A percentile compares a stretch with the other conserved stretches of the same genome.
Conservation (phyloP, 2,329 filamentous ascomycete genomes). For the Xylariaceae sp. region DNA sequence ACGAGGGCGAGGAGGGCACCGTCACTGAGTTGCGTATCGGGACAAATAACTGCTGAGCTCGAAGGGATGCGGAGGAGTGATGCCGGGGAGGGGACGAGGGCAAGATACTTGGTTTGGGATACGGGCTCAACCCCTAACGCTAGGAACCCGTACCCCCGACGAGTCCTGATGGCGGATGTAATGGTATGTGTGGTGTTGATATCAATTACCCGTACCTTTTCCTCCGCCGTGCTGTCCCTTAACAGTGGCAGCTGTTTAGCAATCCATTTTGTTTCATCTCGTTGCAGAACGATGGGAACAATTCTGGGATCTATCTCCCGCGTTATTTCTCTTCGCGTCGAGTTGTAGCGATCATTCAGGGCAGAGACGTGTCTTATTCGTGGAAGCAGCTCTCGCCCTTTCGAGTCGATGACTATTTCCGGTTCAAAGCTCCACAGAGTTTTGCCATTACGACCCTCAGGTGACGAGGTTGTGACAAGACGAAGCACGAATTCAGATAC, state of each 20-base stretch:
- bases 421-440: conserved; percentile 10
- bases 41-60: neutral
- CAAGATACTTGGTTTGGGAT: conserved; percentile 9
- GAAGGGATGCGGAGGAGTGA: conserved; percentile 1
- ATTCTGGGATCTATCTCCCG: conserved; percentile 7
- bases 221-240: neutral
- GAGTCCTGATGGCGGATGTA: conserved; percentile 5
- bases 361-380: neutral
- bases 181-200: conserved; percentile 11
- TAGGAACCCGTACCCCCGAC: conserved; percentile 5
- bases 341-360: conserved; percentile 13
- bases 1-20: neutral
- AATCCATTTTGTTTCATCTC: conserved; percentile 5
- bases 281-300: neutral
- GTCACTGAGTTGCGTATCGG: neutral
- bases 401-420: conserved; percentile 1
- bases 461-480: neutral
- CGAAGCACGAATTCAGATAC: neutral
- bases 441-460: neutral
- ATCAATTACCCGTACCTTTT: conserved; percentile 1
- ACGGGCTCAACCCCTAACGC: conserved; percentile 2
- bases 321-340: neutral
- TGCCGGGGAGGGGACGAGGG: conserved; percentile 3
- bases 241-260: neutral
- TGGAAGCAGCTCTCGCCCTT: conserved; percentile 4